A percentile compares a stretch with the other conserved stretches of the same genome.
These are phyloP conservation scores for Penicillium roqueforti DNA, from an alignment of 495 filamentous ascomycete genomes.

Conservation along the genomic window DNA sequence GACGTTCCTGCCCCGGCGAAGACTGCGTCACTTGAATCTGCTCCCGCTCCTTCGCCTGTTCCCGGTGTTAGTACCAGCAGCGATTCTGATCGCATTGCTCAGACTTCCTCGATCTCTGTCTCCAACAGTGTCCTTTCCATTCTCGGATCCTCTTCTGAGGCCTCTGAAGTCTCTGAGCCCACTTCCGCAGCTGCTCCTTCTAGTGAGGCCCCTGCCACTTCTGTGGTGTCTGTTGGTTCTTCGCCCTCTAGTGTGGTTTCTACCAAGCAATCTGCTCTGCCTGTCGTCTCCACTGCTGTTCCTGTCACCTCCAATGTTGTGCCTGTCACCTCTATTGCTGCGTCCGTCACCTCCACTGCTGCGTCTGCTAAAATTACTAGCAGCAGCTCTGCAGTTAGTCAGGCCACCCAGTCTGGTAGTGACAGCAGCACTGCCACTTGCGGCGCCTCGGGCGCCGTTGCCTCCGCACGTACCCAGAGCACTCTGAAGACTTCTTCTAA, in stretches of 20 bases:
- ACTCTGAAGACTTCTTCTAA: slow-evolving; percentile 32
- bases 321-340: background rate
- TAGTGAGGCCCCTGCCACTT: background rate
- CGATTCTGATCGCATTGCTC: slow-evolving; percentile 1
- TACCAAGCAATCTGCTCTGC: background rate
- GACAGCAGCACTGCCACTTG: slow-evolving; percentile 27
- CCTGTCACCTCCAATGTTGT: background rate
- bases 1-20: slow-evolving; percentile 11
- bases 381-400: slow-evolving; percentile 1
- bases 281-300: background rate
- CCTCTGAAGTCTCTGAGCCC: slow-evolving; percentile 2
- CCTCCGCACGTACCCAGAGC: slow-evolving; percentile 39
- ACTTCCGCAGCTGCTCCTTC: slow-evolving; percentile 4
- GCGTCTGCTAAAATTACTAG: background rate
- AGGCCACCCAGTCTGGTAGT: slow-evolving; percentile 1
- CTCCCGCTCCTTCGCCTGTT: slow-evolving; percentile 2
- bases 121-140: slow-evolving; percentile 15
- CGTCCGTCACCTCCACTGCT: background rate
- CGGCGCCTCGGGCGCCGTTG: slow-evolving; percentile 24
- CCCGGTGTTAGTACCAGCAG: slow-evolving; percentile 2
- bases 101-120: slow-evolving; percentile 5
- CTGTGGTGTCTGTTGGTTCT: background rate
- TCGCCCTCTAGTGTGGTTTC: background rate
- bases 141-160: slow-evolving; percentile 3
- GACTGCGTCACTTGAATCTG: slow-evolving; percentile 3